phyloP scores from a whole-genome alignment of 2,329 filamentous ascomycete genomes.

The Tolypocladium guangdongense region DNA sequence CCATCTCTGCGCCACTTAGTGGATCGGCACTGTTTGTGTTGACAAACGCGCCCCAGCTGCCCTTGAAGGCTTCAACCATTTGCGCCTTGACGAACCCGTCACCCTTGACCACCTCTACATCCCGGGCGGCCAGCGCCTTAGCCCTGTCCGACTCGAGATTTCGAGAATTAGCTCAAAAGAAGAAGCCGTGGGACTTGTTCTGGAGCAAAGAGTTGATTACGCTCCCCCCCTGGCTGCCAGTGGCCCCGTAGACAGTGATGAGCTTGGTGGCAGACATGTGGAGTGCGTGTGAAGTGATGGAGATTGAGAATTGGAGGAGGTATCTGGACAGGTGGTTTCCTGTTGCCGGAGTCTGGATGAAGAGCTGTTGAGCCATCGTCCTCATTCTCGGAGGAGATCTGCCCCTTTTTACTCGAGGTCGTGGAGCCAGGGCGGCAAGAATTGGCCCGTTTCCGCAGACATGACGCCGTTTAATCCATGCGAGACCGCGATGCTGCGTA shows the following conservation, averaged over 20 bases:
- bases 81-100: constrained; percentile 14
- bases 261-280: constrained; percentile 15
- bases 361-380: too few species aligned
- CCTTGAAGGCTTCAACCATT: constrained; percentile 15
- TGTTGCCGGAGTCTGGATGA: too few species aligned
- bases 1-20: constrained; percentile 6
- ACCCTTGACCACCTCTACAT: constrained; percentile 19
- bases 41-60: constrained; percentile 21
- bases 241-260: constrained; percentile 21
- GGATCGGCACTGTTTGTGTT: constrained; percentile 22
- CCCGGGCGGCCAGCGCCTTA: constrained; percentile 12
- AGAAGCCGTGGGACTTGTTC: constrained; percentile 15
- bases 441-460: too few species aligned
- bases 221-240: constrained; percentile 19
- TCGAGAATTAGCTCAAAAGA: constrained; percentile 17
- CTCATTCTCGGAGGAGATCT: too few species aligned
- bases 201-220: constrained; percentile 19
- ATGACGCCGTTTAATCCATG: too few species aligned
- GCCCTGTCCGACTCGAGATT: constrained; percentile 16
- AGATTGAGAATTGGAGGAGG: too few species aligned
- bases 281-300: too few species aligned
- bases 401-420: too few species aligned
- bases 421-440: too few species aligned
- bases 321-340: too few species aligned
- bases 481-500: too few species aligned